phyloP scores from a whole-genome alignment of 1,284 basidiomycete genomes.

The Hymenochaete sp. region DNA sequence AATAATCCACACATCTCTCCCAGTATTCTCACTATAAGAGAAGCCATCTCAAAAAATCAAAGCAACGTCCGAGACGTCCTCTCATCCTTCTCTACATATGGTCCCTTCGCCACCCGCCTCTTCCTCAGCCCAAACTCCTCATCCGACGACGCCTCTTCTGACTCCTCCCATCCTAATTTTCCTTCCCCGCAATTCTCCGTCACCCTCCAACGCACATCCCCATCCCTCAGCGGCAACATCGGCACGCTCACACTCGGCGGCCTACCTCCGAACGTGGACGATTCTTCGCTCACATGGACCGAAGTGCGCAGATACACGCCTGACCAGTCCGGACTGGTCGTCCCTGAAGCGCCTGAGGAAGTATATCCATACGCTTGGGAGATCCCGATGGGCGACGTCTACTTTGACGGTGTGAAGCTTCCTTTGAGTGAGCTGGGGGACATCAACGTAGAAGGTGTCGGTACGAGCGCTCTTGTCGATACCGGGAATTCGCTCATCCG shows the following conservation, averaged over 20 bases:
- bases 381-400: conserved; percentile 46
- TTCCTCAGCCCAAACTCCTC: conserved; percentile 4
- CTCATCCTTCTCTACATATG: conserved; percentile 18
- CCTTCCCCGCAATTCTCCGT: conserved; percentile 17
- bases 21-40: neutral
- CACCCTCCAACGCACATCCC: conserved; percentile 37
- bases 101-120: conserved; percentile 20
- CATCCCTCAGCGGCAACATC: conserved; percentile 3
- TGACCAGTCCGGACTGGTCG: conserved; percentile 30
- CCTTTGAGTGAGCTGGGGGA: conserved; percentile 30
- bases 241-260: conserved; percentile 46
- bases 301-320: conserved; percentile 37
- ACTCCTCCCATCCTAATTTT: neutral
- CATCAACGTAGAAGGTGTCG: conserved; percentile 24
- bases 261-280: conserved; percentile 34
- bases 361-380: conserved; percentile 43
- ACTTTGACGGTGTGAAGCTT: conserved; percentile 43
- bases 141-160: neutral
- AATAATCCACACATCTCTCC: neutral
- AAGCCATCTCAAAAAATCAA: neutral
- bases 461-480: conserved; percentile 44
- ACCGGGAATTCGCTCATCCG: conserved; percentile 53
- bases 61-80: conserved; percentile 10
- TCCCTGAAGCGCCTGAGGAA: conserved; percentile 8
- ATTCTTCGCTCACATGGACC: conserved; percentile 42